A percentile compares a stretch with the other conserved stretches of the same genome.
Evolutionary conservation across 2,329 filamentous ascomycete genomes (phyloP).

Genomic region (Leptographium wingfieldii): DNA sequence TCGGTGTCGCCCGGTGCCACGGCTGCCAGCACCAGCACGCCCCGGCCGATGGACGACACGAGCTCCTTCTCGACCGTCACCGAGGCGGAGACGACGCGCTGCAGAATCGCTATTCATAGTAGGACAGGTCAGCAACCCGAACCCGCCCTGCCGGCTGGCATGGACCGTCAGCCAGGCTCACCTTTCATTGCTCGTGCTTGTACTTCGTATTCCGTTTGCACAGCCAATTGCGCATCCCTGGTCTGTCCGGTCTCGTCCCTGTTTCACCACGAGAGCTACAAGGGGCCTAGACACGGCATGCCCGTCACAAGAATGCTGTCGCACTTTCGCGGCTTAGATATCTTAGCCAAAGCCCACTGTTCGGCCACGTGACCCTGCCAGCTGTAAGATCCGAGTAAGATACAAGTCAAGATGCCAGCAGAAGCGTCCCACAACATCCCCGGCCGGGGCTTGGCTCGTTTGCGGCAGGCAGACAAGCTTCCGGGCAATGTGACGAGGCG

Average conservation of each 20-base stretch:
- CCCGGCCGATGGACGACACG: conserved; percentile 82
- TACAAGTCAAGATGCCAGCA: neutral
- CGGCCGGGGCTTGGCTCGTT: neutral
- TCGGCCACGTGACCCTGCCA: no score
- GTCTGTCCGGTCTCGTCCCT: no score
- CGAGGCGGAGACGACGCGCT: conserved; percentile 87
- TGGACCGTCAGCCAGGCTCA: neutral
- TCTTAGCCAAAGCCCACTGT: no score
- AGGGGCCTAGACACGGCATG: no score
- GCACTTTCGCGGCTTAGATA: no score
- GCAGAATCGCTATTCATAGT: conserved; percentile 58
- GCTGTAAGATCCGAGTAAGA: neutral
- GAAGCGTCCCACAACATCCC: neutral
- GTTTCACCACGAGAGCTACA: no score
- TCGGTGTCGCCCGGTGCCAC: conserved; percentile 82
- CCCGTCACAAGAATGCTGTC: no score
- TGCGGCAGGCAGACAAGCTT: neutral
- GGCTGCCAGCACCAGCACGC: conserved; percentile 81
- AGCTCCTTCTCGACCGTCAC: conserved; percentile 88
- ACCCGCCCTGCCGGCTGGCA: neutral
- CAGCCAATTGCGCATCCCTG: no score
- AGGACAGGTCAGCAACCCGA: neutral
- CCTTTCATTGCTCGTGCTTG: neutral
- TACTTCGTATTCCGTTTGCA: no score
- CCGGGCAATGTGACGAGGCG: neutral